These are phyloP conservation scores for Coccomyxa sp. DNA, from an alignment of 139 green algal species.

Conservation along the genomic window DNA sequence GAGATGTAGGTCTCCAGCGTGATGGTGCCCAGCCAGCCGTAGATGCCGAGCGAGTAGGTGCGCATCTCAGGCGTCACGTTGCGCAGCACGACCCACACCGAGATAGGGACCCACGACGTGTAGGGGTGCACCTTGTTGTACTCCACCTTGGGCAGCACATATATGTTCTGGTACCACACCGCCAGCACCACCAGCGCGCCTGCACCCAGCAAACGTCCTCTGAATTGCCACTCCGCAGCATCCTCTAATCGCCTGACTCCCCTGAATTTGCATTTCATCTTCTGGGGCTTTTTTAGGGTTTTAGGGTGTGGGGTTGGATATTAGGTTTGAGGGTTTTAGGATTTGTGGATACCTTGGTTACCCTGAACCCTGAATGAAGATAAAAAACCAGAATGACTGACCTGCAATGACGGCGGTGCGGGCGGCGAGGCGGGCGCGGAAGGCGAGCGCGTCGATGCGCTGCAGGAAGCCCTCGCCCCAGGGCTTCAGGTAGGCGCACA, in stretches of 20 bases:
- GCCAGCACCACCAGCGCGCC: slow-evolving; percentile 12
- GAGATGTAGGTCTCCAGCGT: slow-evolving; percentile 91
- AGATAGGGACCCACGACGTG: slow-evolving; percentile 96
- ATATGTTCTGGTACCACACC: slow-evolving; percentile 55
- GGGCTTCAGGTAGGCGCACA: slow-evolving; percentile 82
- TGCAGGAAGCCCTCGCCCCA: slow-evolving; percentile 38
- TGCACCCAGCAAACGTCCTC: slow-evolving; percentile 1
- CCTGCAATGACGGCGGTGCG: slow-evolving; percentile 28
- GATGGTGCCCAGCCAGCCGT: slow-evolving; percentile 93
- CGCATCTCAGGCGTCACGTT: slow-evolving; percentile 79
- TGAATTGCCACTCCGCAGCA: not conserved
- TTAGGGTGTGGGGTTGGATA: too few species aligned
- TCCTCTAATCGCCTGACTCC: too few species aligned
- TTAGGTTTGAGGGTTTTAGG: too few species aligned
- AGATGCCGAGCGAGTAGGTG: slow-evolving; percentile 62
- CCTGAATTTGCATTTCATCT: too few species aligned
- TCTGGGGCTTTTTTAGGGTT: too few species aligned
- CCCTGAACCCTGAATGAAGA: too few species aligned
- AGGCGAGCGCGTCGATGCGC: slow-evolving; percentile 47
- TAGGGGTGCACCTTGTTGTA: slow-evolving; percentile 96
- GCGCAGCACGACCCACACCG: slow-evolving; percentile 76
- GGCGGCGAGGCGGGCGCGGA: slow-evolving; percentile 15
- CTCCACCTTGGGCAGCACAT: slow-evolving; percentile 78
- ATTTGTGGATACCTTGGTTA: too few species aligned
- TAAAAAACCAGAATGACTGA: too few species aligned